A percentile compares a stretch with the other conserved stretches of the same genome.
These are phyloP conservation scores for Aureobasidium sp. DNA, from an alignment of 2,329 filamentous ascomycete species.

Conservation along the genomic window DNA sequence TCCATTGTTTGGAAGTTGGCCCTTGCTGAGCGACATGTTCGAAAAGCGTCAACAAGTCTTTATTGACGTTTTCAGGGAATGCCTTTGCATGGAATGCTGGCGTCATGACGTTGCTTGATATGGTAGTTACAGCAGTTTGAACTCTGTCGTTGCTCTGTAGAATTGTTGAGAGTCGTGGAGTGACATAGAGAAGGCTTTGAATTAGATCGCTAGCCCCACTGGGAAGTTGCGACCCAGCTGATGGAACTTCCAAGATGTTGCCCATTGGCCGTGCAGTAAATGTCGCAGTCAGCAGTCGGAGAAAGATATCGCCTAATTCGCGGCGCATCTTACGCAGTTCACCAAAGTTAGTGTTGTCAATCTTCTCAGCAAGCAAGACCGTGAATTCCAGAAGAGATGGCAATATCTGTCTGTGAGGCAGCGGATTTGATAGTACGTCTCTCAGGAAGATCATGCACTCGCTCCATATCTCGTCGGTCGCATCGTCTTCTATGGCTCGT, in stretches of 20 bases:
- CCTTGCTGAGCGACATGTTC: slow-evolving; percentile 70
- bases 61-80: slow-evolving; percentile 79
- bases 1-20: slow-evolving; percentile 82
- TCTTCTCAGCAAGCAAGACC: slow-evolving; percentile 83
- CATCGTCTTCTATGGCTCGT: slow-evolving; percentile 84
- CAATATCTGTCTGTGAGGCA: slow-evolving; percentile 86
- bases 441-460: slow-evolving; percentile 88
- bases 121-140: slow-evolving; percentile 65
- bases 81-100: slow-evolving; percentile 75
- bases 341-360: slow-evolving; percentile 95
- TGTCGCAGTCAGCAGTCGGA: slow-evolving; percentile 80
- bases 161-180: slow-evolving; percentile 74
- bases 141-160: slow-evolving; percentile 82
- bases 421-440: slow-evolving; percentile 85
- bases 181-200: slow-evolving; percentile 67
- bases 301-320: slow-evolving; percentile 82
- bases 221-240: slow-evolving; percentile 36
- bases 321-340: slow-evolving; percentile 88
- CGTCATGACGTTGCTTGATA: slow-evolving; percentile 75
- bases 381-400: slow-evolving; percentile 83
- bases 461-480: slow-evolving; percentile 96
- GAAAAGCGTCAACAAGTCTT: slow-evolving; percentile 63
- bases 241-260: not conserved
- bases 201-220: slow-evolving; percentile 60
- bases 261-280: slow-evolving; percentile 64